Evolutionary conservation across 2,329 filamentous ascomycete genomes (phyloP).

Genomic region (Phaeophleospora eucalypticola): DNA sequence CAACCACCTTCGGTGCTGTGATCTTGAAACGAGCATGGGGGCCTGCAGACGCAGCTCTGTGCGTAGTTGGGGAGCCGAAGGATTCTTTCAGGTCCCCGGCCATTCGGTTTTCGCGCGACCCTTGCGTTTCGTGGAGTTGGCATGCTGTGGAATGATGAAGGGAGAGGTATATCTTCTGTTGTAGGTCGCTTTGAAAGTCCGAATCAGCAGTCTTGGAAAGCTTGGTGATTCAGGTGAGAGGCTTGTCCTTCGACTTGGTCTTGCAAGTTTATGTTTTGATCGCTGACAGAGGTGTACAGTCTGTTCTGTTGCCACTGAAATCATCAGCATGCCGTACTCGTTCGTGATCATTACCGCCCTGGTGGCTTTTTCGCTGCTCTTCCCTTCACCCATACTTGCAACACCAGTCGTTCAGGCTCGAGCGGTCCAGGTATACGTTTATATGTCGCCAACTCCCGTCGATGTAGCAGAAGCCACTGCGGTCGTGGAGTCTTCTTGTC

Average conservation of each 20-base stretch:
- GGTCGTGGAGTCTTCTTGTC: slow-evolving; percentile 1
- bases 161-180: no score
- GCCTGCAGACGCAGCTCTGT: neutral
- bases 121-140: no score
- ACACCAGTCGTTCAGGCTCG: slow-evolving; percentile 4
- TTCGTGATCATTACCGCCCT: neutral
- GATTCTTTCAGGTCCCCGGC: slow-evolving; percentile 1
- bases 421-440: slow-evolving; percentile 3
- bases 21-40: neutral
- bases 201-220: no score
- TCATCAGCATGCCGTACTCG: neutral
- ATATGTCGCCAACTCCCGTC: slow-evolving; percentile 6
- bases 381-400: neutral
- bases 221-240: no score
- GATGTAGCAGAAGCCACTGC: neutral
- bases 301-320: neutral
- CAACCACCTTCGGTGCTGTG: neutral
- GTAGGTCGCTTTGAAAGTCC: no score
- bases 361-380: neutral
- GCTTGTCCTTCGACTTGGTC: no score
- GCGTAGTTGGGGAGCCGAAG: slow-evolving; percentile 1
- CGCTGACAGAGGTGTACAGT: neutral
- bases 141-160: no score
- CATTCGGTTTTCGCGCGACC: slow-evolving; percentile 1
- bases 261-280: no score